These are phyloP conservation scores for Acanthamoeba triangularis DNA, from an alignment of 208 protist genomes.

Conservation along the genomic window DNA sequence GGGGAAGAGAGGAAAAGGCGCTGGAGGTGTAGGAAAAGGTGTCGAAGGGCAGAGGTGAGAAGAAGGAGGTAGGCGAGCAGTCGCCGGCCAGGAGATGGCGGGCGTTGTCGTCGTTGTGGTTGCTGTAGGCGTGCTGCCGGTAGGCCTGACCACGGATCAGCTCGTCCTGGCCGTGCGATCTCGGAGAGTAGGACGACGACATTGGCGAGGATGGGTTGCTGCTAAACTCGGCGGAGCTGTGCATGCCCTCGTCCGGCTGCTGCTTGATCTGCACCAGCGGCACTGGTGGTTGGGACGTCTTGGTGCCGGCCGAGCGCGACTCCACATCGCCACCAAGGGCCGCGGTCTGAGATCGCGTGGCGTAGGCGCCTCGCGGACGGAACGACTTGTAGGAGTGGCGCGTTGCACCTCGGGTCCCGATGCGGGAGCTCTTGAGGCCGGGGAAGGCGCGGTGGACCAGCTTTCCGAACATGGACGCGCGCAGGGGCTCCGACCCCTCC, in stretches of 20 bases:
- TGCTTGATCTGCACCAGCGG: neutral
- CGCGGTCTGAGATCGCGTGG: no score
- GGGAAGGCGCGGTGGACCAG: slow-evolving; percentile 27
- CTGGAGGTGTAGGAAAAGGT: neutral
- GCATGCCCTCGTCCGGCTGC: neutral
- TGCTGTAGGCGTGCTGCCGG: neutral
- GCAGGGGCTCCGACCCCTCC: neutral
- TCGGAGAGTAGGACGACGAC: neutral
- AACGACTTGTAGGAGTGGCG: slow-evolving; percentile 32
- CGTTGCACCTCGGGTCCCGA: neutral
- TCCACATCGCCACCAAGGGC: no score
- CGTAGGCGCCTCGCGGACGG: neutral
- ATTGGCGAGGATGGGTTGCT: neutral
- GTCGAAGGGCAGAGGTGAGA: neutral
- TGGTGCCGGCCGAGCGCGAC: no score
- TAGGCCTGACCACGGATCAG: neutral
- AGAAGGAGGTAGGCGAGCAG: neutral
- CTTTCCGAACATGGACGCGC: slow-evolving; percentile 38
- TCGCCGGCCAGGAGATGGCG: neutral
- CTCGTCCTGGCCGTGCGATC: neutral
- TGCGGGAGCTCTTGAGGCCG: slow-evolving; percentile 14
- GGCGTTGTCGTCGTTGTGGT: neutral
- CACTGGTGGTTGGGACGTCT: no score
- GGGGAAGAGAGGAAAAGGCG: neutral
- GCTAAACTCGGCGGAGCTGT: neutral